phyloP scores from a whole-genome alignment of 1,139 yeast genomes.

The Lodderomyces theae region DNA sequence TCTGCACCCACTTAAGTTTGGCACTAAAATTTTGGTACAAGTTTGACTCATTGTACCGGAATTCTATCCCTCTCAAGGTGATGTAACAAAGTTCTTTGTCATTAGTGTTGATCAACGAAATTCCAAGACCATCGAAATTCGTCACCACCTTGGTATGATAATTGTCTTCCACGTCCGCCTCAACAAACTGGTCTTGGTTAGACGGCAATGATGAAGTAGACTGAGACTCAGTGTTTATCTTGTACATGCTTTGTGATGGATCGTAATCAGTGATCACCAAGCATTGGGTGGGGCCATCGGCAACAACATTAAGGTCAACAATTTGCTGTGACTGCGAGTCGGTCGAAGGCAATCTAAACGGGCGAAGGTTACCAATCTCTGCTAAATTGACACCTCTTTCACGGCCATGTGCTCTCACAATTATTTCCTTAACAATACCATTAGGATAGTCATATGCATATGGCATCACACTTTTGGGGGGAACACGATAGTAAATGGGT shows the following conservation, averaged over 20 bases:
- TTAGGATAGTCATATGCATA: conserved; percentile 98
- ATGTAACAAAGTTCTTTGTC: conserved; percentile 79
- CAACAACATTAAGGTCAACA: conserved; percentile 88
- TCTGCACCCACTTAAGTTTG: conserved; percentile 90
- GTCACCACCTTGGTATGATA: conserved; percentile 60
- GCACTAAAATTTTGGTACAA: conserved; percentile 75
- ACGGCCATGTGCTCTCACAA: conserved; percentile 67
- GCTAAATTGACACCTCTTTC: conserved; percentile 82
- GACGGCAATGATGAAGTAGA: conserved; percentile 12
- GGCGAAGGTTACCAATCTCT: conserved; percentile 87
- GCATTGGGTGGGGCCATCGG: conserved; percentile 94
- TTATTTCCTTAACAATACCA: conserved; percentile 77
- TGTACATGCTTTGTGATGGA: conserved; percentile 72
- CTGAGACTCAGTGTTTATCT: conserved; percentile 32
- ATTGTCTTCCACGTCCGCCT: conserved; percentile 66
- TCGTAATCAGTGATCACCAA: conserved; percentile 81
- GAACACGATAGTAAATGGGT: conserved; percentile 75
- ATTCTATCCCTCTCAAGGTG: conserved; percentile 76
- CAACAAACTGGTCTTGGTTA: conserved; percentile 53
- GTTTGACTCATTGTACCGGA: conserved; percentile 81
- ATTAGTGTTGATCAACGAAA: conserved; percentile 73
- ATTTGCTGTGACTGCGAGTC: conserved; percentile 40
- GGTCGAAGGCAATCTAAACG: conserved; percentile 70
- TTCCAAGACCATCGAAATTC: conserved; percentile 82
- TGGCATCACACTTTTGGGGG: conserved; percentile 94